Percentiles rank a stretch among this genome's conserved stretches.
phyloP scores from a whole-genome alignment of 2,329 filamentous ascomycete species.

The Ophiognomonia clavigignenti-juglandacearum region DNA sequence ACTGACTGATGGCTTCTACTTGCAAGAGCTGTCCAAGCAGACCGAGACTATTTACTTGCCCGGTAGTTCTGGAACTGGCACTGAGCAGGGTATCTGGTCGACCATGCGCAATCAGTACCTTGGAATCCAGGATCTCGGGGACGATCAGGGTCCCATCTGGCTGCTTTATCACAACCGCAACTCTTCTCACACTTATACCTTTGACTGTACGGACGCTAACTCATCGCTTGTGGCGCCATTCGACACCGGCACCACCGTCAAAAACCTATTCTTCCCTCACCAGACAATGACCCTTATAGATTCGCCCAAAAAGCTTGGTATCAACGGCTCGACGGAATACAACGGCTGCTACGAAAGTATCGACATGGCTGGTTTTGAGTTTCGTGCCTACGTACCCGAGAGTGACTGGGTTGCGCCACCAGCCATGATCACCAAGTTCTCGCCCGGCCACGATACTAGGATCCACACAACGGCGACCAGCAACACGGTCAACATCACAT shows the following conservation, averaged over 20 bases:
- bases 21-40: conserved; percentile 53
- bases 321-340: conserved; percentile 38
- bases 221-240: conserved; percentile 53
- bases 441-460: conserved; percentile 55
- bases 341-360: conserved; percentile 52
- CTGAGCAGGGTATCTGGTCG: conserved; percentile 53
- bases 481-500: conserved; percentile 35
- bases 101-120: conserved; percentile 49
- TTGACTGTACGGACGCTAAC: conserved; percentile 34
- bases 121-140: conserved; percentile 31
- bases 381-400: conserved; percentile 53
- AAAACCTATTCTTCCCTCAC: conserved; percentile 60
- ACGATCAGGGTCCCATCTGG: conserved; percentile 46
- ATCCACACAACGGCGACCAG: conserved; percentile 43
- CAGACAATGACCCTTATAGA: conserved; percentile 46
- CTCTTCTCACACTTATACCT: conserved; percentile 46
- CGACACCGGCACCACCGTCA: conserved; percentile 47
- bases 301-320: conserved; percentile 37
- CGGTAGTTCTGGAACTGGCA: conserved; percentile 46
- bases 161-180: conserved; percentile 47
- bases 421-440: conserved; percentile 54
- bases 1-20: conserved; percentile 54
- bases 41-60: conserved; percentile 47
- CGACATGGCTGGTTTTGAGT: conserved; percentile 49
- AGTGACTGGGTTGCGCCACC: conserved; percentile 43